Base-by-base conservation (phyloP, 139 green algal genomes). In the Chlamydomonas sp. region DNA sequence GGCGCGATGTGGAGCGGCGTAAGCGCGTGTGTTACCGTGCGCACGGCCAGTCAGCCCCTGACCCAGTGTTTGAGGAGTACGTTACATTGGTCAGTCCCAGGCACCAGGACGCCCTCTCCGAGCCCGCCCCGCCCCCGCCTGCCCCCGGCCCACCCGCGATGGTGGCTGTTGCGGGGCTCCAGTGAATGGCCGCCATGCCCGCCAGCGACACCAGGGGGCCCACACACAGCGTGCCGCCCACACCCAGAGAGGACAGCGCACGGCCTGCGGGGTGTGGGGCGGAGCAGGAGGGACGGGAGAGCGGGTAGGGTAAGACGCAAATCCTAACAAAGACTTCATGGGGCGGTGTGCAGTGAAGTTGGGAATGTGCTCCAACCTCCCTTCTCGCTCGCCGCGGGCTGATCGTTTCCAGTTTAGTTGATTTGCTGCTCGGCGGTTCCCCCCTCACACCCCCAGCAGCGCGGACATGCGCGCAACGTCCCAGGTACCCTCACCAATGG, bases 261-360 rank as follows among this genome's bases (percentile, higher is more conserved):
- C 75, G 78, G 78, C 84, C 84, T 88, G 75, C 7, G 61, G 84
- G 16, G 5, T 60, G 61, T 16, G 93, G 86, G 15, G 89, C 4
- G 63, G 78, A 6, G 62, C 18, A 20, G 78, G 49, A 78, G 71
- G 20, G 71, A 7, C 7, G 76, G 57, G 57, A 3, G 76, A 5
- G 58, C 5, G 64, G 76, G 10, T 18, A 73, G 67, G 14, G 67
- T 15, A 20, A 15, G 67, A 76, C 15, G 71, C 5, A 76, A 76
- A 20, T 9, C 71, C n/a, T 9, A 20, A 76, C 71, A 17, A 20
- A 76, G 15, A 57, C 31, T 49, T 49, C 31, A 49, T 49, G 31
- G 31, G 31, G 31, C 31, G 31, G 31, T 49, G 31, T 49, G 31
- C 31, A 49, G 31, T 49, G 31, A 49, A 49, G 31, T 49, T 49